Evolutionary conservation across 495 filamentous ascomycete genomes (phyloP).

Genomic region (Poronia punctata): DNA sequence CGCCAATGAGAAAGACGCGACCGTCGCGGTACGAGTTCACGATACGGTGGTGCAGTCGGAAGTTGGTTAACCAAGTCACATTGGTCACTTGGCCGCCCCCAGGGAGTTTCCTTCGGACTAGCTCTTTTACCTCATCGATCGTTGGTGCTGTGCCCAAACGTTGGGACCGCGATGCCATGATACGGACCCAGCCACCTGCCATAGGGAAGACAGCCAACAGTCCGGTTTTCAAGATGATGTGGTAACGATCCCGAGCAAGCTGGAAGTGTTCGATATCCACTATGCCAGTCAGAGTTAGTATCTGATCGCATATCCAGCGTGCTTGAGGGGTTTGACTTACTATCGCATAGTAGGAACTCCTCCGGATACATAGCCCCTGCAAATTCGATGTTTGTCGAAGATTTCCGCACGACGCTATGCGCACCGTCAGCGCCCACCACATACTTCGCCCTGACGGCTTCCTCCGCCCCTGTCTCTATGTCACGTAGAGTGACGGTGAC

Average conservation of each 20-base stretch:
- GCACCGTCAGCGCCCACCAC: constrained; percentile 42
- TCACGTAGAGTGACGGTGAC: constrained; percentile 25
- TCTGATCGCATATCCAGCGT: not conserved
- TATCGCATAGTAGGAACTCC: constrained; percentile 41
- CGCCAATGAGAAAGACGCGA: constrained; percentile 12
- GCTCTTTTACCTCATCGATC: not conserved
- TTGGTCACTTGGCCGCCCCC: not conserved
- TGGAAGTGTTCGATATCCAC: constrained; percentile 18
- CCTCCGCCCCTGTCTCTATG: constrained; percentile 10
- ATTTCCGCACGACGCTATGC: constrained; percentile 33
- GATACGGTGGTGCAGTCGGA: constrained; percentile 6
- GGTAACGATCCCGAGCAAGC: constrained; percentile 8
- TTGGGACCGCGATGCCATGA: constrained; percentile 1
- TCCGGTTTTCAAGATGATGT: constrained; percentile 12
- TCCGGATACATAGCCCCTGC: constrained; percentile 36
- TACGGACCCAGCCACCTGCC: not conserved
- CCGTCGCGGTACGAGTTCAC: constrained; percentile 3
- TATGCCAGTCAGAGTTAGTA: not conserved
- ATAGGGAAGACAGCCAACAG: constrained; percentile 6
- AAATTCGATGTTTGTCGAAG: constrained; percentile 29
- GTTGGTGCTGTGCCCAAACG: not conserved
- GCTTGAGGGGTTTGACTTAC: not conserved
- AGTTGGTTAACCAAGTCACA: constrained; percentile 1
- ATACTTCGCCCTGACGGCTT: constrained; percentile 30
- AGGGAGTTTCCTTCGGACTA: not conserved